phyloP scores from a whole-genome alignment of 192 early-diverging fungal species.

The Kickxella alabastrina region DNA sequence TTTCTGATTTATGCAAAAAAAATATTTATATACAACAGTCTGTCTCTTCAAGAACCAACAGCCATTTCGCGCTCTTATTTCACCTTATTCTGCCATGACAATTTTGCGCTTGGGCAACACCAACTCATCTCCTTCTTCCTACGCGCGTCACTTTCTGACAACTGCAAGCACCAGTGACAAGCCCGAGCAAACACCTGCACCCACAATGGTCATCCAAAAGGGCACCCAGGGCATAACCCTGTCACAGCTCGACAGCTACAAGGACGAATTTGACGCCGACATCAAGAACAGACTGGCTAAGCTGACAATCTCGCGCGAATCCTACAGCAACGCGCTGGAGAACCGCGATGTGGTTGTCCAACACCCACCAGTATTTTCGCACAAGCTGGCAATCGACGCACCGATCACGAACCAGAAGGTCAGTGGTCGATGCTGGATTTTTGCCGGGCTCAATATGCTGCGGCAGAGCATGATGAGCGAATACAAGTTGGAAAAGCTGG shows the following conservation, averaged over 20 bases:
- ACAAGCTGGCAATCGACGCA: constrained; percentile 50
- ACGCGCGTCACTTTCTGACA: constrained; percentile 32
- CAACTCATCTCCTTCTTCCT: constrained; percentile 21
- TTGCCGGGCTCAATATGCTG: constrained; percentile 74
- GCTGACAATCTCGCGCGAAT: constrained; percentile 60
- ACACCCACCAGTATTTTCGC: constrained; percentile 35
- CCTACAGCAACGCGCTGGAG: constrained; percentile 56
- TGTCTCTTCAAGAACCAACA: no score
- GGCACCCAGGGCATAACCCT: constrained; percentile 11
- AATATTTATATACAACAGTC: no score
- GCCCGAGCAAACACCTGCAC: not conserved
- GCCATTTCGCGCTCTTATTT: not conserved
- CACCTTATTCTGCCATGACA: constrained; percentile 28
- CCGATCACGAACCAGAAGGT: constrained; percentile 69
- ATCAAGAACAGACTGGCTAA: constrained; percentile 66
- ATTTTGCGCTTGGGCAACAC: constrained; percentile 20
- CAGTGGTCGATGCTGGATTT: constrained; percentile 79
- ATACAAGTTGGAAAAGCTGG: constrained; percentile 75
- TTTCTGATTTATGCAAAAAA: no score
- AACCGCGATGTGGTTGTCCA: constrained; percentile 53
- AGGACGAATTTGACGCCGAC: constrained; percentile 53
- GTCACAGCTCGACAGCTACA: constrained; percentile 33
- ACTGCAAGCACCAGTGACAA: constrained; percentile 3
- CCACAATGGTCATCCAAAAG: constrained; percentile 5
- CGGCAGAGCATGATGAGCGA: constrained; percentile 64